Evolutionary conservation across 2,329 filamentous ascomycete genomes (phyloP), one percentile per base, ranked within the genome.

Genomic region (Aspergillus sp.): DNA sequence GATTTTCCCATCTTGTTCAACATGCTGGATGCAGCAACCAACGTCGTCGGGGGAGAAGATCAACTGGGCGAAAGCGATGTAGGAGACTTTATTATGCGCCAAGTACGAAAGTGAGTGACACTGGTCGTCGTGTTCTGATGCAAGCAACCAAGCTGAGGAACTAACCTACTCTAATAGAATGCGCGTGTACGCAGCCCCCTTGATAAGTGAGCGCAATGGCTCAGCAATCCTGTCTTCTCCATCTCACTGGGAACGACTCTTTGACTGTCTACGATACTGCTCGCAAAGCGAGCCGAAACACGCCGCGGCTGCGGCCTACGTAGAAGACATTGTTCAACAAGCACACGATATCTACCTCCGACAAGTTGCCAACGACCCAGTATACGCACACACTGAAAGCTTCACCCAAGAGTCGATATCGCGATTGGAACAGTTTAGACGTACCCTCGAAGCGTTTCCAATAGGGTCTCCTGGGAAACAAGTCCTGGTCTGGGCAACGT

Each of bases 401-500:
- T n/a, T 13, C 11, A 36, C 19, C 5, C 13, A 5, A 20, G 7
- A 34, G 9, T 19, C 45, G 19, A 7, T 19, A 10, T 31, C 38
- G 6, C 42, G 19, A 17, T 31, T 52, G 23, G 50, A 44, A 32
- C 31, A 11, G n/a, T 52, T 48, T 29, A 52, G 44, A 34, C 9
- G 29, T 11, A 29, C 32, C 11, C 9, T 52, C 1, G 29, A 19
- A 9, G 29, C 29, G 19, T 47, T 50, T 17, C 25, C 47, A 13
- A 34, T 47, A 13, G 42, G 25, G 5, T 17, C 52, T n/a, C 21
- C 43, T 10, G 43, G 58, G 16, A 52, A 53, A 10, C 54, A 57
- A 45, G 49, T 54, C 42, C 49, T 60, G 13, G 49, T 57, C 9
- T 60, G 58, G 58, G 52, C 58, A n/a, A 40, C 58, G 5, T 60